These are phyloP conservation scores for Rossbeevera mucosa DNA, from an alignment of 768 basidiomycete genomes.

Conservation along the genomic window DNA sequence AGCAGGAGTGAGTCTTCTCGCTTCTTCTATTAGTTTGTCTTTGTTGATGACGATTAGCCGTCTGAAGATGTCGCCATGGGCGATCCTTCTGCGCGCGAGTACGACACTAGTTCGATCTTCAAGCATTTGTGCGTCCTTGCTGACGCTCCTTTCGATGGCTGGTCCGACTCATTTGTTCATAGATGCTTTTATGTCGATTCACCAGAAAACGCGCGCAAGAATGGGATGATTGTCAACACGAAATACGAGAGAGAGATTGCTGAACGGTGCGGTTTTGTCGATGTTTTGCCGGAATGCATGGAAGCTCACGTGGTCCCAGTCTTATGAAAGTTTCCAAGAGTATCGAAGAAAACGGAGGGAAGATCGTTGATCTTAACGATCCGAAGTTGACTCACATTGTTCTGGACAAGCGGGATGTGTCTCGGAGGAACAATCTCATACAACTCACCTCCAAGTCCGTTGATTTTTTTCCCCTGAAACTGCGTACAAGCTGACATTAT, in stretches of 20 bases:
- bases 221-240: conserved; percentile 56
- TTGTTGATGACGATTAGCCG: conserved; percentile 7
- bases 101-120: conserved; percentile 78
- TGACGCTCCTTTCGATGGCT: not conserved
- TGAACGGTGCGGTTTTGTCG: conserved; percentile 41
- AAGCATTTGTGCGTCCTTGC: conserved; percentile 61
- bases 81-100: conserved; percentile 67
- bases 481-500: conserved; percentile 9
- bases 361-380: conserved; percentile 61
- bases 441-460: conserved; percentile 68
- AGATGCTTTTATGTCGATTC: conserved; percentile 91
- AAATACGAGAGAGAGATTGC: conserved; percentile 51
- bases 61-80: conserved; percentile 58
- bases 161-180: not conserved
- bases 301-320: conserved; percentile 34
- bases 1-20: not conserved
- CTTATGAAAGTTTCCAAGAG: conserved; percentile 47
- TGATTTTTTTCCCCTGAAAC: not conserved
- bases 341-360: conserved; percentile 71
- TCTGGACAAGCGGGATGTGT: conserved; percentile 76
- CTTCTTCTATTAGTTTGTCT: not conserved
- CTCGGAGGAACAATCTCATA: conserved; percentile 66
- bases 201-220: conserved; percentile 60
- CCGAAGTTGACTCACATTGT: conserved; percentile 84
- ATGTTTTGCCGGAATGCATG: not conserved